These are phyloP conservation scores for Meira nashicola DNA, from an alignment of 1,284 basidiomycete genomes.

Conservation along the genomic window DNA sequence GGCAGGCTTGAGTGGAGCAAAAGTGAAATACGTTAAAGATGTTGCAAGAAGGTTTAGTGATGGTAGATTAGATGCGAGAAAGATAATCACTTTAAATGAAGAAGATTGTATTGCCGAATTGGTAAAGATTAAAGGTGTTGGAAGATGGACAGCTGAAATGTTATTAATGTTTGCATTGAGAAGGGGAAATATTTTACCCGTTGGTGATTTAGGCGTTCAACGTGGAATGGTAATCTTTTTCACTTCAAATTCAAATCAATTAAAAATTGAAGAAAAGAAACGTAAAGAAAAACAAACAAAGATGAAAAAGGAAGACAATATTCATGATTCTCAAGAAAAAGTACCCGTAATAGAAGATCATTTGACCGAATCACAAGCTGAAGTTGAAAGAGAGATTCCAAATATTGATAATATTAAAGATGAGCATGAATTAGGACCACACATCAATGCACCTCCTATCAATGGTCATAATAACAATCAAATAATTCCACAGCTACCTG, in stretches of 20 bases:
- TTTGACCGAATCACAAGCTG: neutral
- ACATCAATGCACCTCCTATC: neutral
- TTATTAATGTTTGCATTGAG: slow-evolving; percentile 50
- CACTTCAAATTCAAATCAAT: slow-evolving; percentile 28
- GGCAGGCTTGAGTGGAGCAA: slow-evolving; percentile 43
- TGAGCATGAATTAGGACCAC: neutral
- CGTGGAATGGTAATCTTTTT: slow-evolving; percentile 46
- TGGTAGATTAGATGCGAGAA: slow-evolving; percentile 40
- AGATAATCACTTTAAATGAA: slow-evolving; percentile 34
- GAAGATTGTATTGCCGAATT: slow-evolving; percentile 42
- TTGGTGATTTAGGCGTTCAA: slow-evolving; percentile 49
- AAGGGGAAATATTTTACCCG: slow-evolving; percentile 42
- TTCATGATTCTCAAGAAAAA: neutral
- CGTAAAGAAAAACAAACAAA: neutral
- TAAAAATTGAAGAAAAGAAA: slow-evolving; percentile 19
- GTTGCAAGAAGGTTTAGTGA: slow-evolving; percentile 40
- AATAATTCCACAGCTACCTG: slow-evolving; percentile 14
- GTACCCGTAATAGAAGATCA: neutral
- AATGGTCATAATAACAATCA: neutral
- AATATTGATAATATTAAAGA: neutral
- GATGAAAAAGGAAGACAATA: slow-evolving; percentile 1
- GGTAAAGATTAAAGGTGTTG: slow-evolving; percentile 55
- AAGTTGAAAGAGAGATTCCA: neutral
- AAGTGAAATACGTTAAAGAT: slow-evolving; percentile 48
- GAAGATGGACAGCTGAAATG: slow-evolving; percentile 51